Percentiles rank a stretch among this genome's conserved stretches.
Conservation (phyloP, 2,329 filamentous ascomycete species). For the Zymoseptoria crescenta region DNA sequence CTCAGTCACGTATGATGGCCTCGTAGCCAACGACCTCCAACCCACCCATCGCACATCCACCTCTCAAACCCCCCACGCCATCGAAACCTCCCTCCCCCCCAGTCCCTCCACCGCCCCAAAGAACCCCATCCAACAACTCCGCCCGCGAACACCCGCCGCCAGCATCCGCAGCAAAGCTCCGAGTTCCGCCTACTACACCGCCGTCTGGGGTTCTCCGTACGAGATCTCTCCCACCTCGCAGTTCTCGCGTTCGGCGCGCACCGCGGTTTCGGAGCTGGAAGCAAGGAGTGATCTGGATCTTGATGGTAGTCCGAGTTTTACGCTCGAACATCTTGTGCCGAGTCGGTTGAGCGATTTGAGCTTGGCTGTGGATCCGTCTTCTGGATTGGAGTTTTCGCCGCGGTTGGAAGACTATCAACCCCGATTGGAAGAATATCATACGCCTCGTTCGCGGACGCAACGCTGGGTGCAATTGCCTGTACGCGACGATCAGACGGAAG, state of each 20-base stretch:
- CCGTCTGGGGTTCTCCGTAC: slow-evolving; percentile 90
- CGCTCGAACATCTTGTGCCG: slow-evolving; percentile 30
- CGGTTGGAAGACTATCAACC: too few species aligned
- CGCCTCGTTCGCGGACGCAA: slow-evolving; percentile 25
- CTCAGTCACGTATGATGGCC: slow-evolving; percentile 12
- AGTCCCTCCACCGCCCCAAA: too few species aligned
- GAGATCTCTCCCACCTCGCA: slow-evolving; percentile 53
- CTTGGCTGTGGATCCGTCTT: too few species aligned
- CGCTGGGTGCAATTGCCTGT: slow-evolving; percentile 28
- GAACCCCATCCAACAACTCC: slow-evolving; percentile 4
- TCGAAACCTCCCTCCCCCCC: too few species aligned
- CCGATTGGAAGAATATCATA: slow-evolving; percentile 15
- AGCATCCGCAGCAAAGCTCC: slow-evolving; percentile 23
- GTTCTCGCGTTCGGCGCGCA: slow-evolving; percentile 25
- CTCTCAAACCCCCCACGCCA: too few species aligned
- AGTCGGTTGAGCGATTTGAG: slow-evolving; percentile 22
- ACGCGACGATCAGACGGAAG: slow-evolving; percentile 16
- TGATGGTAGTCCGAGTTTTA: slow-evolving; percentile 26
- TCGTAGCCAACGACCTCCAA: slow-evolving; percentile 5
- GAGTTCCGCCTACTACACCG: slow-evolving; percentile 47
- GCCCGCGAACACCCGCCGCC: slow-evolving; percentile 25
- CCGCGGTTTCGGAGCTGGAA: slow-evolving; percentile 25
- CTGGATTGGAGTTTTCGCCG: too few species aligned
- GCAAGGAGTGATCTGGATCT: slow-evolving; percentile 18
- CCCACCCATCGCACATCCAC: not conserved